Conservation (phyloP, 1,284 basidiomycete genomes). For the Cryptococcus deneoformans region DNA sequence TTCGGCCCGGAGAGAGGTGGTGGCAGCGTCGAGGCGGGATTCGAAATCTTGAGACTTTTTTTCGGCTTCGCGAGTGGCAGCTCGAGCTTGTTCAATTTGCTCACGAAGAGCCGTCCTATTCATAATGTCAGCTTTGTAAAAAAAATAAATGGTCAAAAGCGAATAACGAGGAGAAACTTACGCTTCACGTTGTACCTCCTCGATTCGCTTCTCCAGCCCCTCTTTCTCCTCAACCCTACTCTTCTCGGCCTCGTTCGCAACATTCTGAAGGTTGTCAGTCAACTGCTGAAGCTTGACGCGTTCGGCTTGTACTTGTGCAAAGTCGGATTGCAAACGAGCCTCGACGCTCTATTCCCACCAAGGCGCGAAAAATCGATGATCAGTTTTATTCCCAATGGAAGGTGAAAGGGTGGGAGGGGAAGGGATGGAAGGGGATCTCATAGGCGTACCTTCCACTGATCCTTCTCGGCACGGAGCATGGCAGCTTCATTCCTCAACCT, state of each 20-base stretch:
- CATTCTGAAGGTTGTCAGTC: conserved; percentile 80
- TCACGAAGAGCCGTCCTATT: conserved; percentile 58
- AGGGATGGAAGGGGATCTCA: not conserved
- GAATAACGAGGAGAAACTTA: conserved; percentile 47
- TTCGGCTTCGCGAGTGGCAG: conserved; percentile 58
- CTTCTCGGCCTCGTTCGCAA: conserved; percentile 82
- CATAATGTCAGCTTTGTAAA: conserved; percentile 1
- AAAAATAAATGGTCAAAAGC: not conserved
- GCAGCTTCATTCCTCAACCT: conserved; percentile 78
- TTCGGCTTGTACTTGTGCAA: conserved; percentile 72
- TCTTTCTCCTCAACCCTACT: conserved; percentile 74
- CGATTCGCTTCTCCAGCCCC: conserved; percentile 73
- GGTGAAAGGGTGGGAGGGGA: too few species aligned
- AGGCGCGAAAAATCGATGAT: not conserved
- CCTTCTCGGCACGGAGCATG: conserved; percentile 85
- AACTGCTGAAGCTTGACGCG: conserved; percentile 79
- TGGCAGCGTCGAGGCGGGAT: conserved; percentile 32
- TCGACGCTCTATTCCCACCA: conserved; percentile 59
- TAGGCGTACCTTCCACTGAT: conserved; percentile 74
- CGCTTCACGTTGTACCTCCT: conserved; percentile 74
- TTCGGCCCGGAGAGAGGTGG: conserved; percentile 28
- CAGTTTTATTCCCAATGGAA: not conserved
- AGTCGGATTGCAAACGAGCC: conserved; percentile 76
- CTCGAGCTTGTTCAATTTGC: conserved; percentile 76
- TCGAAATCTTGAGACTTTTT: conserved; percentile 29